Conservation (phyloP, 352 stramenopile species). For the Albugo laibachii region DNA sequence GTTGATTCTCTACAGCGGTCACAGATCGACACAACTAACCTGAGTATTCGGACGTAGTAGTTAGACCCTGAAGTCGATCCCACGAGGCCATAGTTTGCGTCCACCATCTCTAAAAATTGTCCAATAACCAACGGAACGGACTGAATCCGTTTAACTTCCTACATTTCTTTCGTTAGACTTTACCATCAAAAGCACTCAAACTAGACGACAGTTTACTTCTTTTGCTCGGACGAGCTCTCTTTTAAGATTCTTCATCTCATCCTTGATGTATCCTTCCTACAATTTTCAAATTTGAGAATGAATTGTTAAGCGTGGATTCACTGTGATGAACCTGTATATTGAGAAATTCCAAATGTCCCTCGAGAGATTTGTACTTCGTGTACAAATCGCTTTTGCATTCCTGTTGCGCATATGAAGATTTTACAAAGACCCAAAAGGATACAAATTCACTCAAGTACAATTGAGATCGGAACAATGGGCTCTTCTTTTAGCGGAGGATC, state of each 20-base stretch:
- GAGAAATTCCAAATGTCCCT: conserved; percentile 64
- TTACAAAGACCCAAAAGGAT: no score
- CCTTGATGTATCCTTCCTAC: conserved; percentile 98
- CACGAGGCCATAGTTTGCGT: conserved; percentile 99
- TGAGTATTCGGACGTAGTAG: conserved; percentile 98
- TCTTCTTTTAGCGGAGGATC: conserved; percentile 17
- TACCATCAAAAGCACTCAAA: not conserved
- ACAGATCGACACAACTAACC: not conserved
- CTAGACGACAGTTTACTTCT: conserved; percentile 41
- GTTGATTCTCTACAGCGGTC: not conserved
- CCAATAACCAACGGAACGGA: conserved; percentile 98
- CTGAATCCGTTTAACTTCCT: conserved; percentile 97
- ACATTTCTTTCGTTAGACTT: not conserved
- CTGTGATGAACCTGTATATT: conserved; percentile 41
- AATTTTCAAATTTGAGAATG: not conserved
- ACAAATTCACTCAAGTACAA: conserved; percentile 7
- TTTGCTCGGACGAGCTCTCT: conserved; percentile 97
- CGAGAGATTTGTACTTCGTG: conserved; percentile 55
- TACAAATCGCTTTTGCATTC: conserved; percentile 56
- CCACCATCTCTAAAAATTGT: conserved; percentile 99
- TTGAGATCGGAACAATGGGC: conserved; percentile 24
- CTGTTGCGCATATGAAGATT: not conserved
- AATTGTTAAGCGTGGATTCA: not conserved
- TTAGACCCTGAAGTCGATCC: conserved; percentile 93
- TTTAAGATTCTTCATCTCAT: conserved; percentile 99